These are phyloP conservation scores for Hemerocallis citrina DNA, from an alignment of 106 monocot species.

Conservation along the genomic window DNA sequence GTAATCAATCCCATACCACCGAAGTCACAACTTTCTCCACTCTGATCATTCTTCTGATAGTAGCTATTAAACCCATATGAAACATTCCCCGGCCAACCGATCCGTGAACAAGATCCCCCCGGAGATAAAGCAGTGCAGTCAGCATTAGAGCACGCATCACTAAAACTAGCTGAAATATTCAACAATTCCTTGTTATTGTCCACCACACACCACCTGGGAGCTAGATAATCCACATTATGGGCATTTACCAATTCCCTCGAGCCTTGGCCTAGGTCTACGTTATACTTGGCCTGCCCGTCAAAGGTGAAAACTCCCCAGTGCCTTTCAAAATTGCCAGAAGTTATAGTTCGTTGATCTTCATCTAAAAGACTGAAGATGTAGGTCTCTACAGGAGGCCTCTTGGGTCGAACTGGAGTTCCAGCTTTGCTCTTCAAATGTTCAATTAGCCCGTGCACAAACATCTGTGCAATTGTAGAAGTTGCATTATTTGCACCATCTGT, in stretches of 20 bases:
- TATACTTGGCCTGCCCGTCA: slow-evolving; percentile 90
- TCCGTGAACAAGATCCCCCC: slow-evolving; percentile 62
- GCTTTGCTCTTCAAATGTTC: slow-evolving; percentile 41
- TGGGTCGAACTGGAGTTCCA: slow-evolving; percentile 64
- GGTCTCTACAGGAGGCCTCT: slow-evolving; percentile 38
- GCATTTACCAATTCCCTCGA: slow-evolving; percentile 43
- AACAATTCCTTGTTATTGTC: slow-evolving; percentile 59
- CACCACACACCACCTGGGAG: slow-evolving; percentile 79
- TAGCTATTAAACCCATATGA: slow-evolving; percentile 91
- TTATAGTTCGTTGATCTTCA: slow-evolving; percentile 45
- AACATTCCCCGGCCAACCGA: slow-evolving; percentile 69
- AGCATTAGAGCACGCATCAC: slow-evolving; percentile 45
- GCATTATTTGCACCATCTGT: slow-evolving; percentile 77
- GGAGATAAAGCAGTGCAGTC: slow-evolving; percentile 67
- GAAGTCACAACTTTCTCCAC: slow-evolving; percentile 66
- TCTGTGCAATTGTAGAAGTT: slow-evolving; percentile 37
- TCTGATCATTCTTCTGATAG: slow-evolving; percentile 75
- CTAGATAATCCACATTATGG: slow-evolving; percentile 65
- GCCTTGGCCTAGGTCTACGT: slow-evolving; percentile 60
- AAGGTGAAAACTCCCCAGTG: slow-evolving; percentile 92
- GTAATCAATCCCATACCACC: slow-evolving; percentile 81
- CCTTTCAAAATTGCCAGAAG: slow-evolving; percentile 45
- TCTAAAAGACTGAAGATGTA: slow-evolving; percentile 83
- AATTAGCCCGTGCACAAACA: slow-evolving; percentile 58
- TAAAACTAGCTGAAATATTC: slow-evolving; percentile 33